Evolutionary conservation across 2,329 filamentous ascomycete genomes (phyloP), one percentile per base, ranked within the genome.

Genomic region (Didymella lethalis): DNA sequence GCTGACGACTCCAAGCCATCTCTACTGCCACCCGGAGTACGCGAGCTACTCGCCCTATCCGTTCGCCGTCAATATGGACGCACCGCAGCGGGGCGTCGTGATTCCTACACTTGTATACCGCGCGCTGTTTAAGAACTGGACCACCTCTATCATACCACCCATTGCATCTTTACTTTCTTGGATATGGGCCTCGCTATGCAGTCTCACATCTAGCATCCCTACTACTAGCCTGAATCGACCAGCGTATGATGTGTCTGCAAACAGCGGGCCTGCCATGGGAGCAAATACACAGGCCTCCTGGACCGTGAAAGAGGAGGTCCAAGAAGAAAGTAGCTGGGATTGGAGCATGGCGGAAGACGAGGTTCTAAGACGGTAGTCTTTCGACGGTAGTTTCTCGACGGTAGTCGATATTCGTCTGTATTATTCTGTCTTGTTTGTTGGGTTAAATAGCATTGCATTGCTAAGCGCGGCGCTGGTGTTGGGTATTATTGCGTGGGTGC

Each of bases 41-140:
- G 81, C 83, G 4, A 64, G 74, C 12, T 77, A 67, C 7, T 85
- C 85, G 26, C 64, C 63, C 64, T 72, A 78, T 34, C 82, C 81
- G 23, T 84, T 81, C 59, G 83, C 82, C 52, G 75, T 85, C 32
- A 76, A 80, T 43, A 79, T 79, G 20, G 76, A 85, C 61, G 83
- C 83, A 10, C 85, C 86, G 0, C 67, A 76, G 23, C 84, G 81
- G 49, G 85, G 85, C 0, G 85, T 81, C 59, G 84, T 86, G 5
- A 78, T 86, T 5, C 83, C 84, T 3, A 86, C 84, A 3, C 78
- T 87, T 68, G 57, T 86, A 3, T 84, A 79, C 46, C 71, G 80
- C 20, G 75, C 74, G 5, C 68, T 80, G 6, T 59, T 76, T 29
- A 69, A 66, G 31, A 56, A 57, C 4, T 72, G 79, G 50, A 78